Conservation (phyloP, 768 basidiomycete species). For the Asterophora parasitica region DNA sequence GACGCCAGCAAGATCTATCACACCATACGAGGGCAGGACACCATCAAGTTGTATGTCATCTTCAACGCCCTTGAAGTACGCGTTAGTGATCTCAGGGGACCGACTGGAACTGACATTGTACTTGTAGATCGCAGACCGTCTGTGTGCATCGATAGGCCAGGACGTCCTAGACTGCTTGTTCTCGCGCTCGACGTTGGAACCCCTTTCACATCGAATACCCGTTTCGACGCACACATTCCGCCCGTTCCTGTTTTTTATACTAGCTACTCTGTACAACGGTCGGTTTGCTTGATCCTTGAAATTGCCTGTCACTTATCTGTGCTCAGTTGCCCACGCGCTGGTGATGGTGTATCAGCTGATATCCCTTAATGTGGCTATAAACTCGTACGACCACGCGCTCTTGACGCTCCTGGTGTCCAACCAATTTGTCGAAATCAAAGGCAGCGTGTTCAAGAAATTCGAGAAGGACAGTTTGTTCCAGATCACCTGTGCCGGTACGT, state of each 20-base stretch:
- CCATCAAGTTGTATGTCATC: constrained; percentile 97
- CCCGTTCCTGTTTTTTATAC: constrained; percentile 77
- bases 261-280: constrained; percentile 85
- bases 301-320: not conserved
- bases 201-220: constrained; percentile 56
- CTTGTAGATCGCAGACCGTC: constrained; percentile 82
- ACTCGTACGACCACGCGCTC: constrained; percentile 95
- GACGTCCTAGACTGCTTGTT: constrained; percentile 96
- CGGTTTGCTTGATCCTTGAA: constrained; percentile 20
- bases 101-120: constrained; percentile 4
- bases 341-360: constrained; percentile 96
- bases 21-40: constrained; percentile 95
- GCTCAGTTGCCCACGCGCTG: constrained; percentile 78
- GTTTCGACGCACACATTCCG: constrained; percentile 65
- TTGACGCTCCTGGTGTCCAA: constrained; percentile 93
- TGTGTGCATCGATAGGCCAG: constrained; percentile 96
- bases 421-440: constrained; percentile 99
- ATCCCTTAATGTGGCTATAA: constrained; percentile 93
- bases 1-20: constrained; percentile 99
- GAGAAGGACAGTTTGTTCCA: constrained; percentile 99
- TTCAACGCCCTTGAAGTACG: constrained; percentile 96
- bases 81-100: not conserved
- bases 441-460: constrained; percentile 98
- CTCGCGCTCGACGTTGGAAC: constrained; percentile 84
- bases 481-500: constrained; percentile 90